phyloP scores from a whole-genome alignment of 2,329 filamentous ascomycete species.

The Fusarium tupiense region DNA sequence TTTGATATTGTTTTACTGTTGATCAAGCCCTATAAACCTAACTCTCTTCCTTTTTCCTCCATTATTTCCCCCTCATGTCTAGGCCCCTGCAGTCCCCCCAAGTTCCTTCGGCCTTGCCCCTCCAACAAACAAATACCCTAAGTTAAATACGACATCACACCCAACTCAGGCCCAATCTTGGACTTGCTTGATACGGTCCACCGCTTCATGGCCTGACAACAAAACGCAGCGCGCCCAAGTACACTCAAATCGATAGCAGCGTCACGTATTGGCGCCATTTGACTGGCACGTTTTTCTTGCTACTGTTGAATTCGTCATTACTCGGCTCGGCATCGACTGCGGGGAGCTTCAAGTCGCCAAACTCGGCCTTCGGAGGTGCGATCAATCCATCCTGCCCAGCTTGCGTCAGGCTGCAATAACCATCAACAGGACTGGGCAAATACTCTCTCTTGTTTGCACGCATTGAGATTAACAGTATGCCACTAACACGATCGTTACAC shows the following conservation, averaged over 20 bases:
- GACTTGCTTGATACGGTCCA: neutral
- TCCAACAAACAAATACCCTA: slow-evolving; percentile 30
- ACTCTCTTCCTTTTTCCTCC: neutral
- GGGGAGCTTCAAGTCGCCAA: neutral
- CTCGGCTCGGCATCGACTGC: neutral
- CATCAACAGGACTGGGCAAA: neutral
- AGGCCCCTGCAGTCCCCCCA: slow-evolving; percentile 6
- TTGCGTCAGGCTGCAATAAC: slow-evolving; percentile 21
- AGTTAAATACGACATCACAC: slow-evolving; percentile 28
- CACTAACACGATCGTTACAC: slow-evolving; percentile 15
- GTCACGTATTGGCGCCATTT: neutral
- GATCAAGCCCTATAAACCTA: neutral
- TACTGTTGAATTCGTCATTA: neutral
- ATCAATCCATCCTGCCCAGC: slow-evolving; percentile 1
- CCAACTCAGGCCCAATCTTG: neutral
- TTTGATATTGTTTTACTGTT: neutral
- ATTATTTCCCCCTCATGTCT: neutral
- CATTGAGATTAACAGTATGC: neutral
- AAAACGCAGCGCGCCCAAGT: no score
- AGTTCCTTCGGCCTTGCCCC: slow-evolving; percentile 29
- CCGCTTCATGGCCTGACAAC: neutral
- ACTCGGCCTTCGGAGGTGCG: slow-evolving; percentile 24
- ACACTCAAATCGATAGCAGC: neutral
- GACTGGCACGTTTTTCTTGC: neutral
- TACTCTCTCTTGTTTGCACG: neutral